phyloP scores from a whole-genome alignment of 306 rosid species.

The Oxytropis ochrocephala region DNA sequence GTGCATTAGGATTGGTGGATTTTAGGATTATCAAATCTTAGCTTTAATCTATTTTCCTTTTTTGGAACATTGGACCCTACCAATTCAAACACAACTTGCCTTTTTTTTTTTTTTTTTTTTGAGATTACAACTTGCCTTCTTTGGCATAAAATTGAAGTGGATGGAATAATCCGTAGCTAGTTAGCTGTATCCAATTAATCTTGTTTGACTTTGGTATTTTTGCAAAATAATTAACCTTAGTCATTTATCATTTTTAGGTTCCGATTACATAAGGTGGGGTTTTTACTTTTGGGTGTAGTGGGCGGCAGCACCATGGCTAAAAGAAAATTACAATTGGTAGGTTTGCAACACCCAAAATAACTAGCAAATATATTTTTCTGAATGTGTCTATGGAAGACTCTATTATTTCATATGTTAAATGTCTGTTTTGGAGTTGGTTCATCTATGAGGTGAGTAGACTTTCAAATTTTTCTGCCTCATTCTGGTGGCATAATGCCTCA shows the following conservation, averaged over 20 bases:
- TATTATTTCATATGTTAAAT: too few relatives aligned
- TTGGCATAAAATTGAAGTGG: conserved; percentile 9
- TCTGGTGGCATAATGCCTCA: too few relatives aligned
- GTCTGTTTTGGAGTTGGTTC: too few relatives aligned
- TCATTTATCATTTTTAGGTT: conserved; percentile 18
- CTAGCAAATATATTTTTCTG: too few relatives aligned
- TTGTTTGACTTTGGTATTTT: conserved; percentile 9
- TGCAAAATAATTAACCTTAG: conserved; percentile 20
- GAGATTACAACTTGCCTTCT: conserved; percentile 17
- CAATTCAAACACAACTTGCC: conserved; percentile 12
- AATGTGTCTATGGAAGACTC: too few relatives aligned
- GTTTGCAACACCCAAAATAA: conserved; percentile 4
- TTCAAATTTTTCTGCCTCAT: too few relatives aligned
- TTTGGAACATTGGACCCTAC: conserved; percentile 19
- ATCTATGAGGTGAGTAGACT: too few relatives aligned
- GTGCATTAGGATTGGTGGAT: background rate
- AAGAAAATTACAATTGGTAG: conserved; percentile 1
- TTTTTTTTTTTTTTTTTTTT: too few relatives aligned
- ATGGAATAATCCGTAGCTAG: background rate
- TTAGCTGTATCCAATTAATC: conserved; percentile 9
- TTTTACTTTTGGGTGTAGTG: background rate
- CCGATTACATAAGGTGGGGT: background rate
- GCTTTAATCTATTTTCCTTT: background rate
- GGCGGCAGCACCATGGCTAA: background rate
- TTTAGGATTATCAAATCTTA: background rate